Percentiles rank a stretch among this genome's conserved stretches.
Evolutionary conservation across 441 rosid genomes (phyloP).

Genomic region (Corymbia citriodora): DNA sequence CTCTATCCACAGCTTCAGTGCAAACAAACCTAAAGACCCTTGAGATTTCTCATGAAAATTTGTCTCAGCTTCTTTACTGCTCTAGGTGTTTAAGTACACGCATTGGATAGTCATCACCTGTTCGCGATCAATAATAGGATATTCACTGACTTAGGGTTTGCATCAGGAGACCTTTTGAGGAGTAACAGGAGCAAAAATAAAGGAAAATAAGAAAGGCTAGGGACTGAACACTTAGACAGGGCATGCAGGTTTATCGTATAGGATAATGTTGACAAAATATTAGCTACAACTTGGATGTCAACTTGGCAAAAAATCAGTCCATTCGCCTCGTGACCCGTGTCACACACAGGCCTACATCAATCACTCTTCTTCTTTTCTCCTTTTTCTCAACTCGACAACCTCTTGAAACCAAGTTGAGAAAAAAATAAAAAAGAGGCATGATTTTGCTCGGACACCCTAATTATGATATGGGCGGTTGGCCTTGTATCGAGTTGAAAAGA

Average conservation of each 20-base stretch:
- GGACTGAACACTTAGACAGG: neutral
- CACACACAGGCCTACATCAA: too few relatives aligned
- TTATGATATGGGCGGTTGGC: fast-evolving
- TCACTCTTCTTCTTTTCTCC: too few relatives aligned
- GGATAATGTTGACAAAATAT: neutral
- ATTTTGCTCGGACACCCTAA: neutral
- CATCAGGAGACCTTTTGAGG: neutral
- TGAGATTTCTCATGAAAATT: neutral
- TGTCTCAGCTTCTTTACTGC: neutral
- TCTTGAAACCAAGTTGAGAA: neutral
- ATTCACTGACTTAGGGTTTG: neutral
- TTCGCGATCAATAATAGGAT: neutral
- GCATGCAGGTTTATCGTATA: neutral
- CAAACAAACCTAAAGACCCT: neutral
- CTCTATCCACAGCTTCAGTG: neutral
- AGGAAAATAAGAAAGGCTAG: neutral
- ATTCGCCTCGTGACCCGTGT: neutral
- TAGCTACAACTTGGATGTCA: too few relatives aligned
- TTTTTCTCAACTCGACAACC: neutral
- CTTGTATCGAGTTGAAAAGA: neutral
- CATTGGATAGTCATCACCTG: neutral
- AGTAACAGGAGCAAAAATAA: neutral
- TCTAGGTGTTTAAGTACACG: neutral
- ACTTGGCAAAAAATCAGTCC: neutral
- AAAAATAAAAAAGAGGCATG: fast-evolving